Base-by-base conservation (phyloP, 1,284 basidiomycete genomes). In the Naganishia cerealis region DNA sequence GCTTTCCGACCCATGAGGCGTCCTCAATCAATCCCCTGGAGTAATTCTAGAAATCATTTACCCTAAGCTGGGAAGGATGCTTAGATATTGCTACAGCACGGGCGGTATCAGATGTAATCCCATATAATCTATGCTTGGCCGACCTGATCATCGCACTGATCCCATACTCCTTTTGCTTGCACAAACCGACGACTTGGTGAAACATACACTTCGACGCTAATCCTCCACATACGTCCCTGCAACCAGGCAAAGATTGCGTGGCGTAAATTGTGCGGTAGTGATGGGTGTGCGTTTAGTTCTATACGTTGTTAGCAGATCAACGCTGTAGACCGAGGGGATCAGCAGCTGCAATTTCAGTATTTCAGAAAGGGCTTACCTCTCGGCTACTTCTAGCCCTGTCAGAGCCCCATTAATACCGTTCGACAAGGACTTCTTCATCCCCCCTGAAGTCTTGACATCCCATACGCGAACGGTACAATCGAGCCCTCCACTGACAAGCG, bases 401-500 rank as follows among this genome's bases (percentile, higher is more conserved):
- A 36, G 12, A 12, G 50, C 18, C 16, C 33, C n/a, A 39, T 42
- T 56, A 82, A 79, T 67, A 85, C 87, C 76, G 86, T 86, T 74
- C 87, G 83, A 82, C 50, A 82, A 71, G 0, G 46, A 39, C 40
- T 54, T 65, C 29, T 76, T 57, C 68, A 74, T 24, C 0, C 90
- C 91, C 16, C 92, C 93, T 1, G 90, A 82, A 43, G 86, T 82
- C 77, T 91, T 91, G 36, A 97, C 90, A 79, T 99, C 96, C 96
- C 96, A 99, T 70, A 92, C 94, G 29, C 93, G 85, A 13, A 98
- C 94, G 0, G 93, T 96, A 85, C 91, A 93, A 78, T 99, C 96
- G 26, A 92, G 87, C 36, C 89, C 86, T 5, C 93, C 92, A 67
- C 90, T 92, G 2, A 97, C 90, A 38, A 99, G 86, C 68, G 98